Evolutionary conservation across 306 rosid genomes (phyloP), one percentile per base, ranked within the genome.

Genomic region (Psophocarpus tetragonolobus): DNA sequence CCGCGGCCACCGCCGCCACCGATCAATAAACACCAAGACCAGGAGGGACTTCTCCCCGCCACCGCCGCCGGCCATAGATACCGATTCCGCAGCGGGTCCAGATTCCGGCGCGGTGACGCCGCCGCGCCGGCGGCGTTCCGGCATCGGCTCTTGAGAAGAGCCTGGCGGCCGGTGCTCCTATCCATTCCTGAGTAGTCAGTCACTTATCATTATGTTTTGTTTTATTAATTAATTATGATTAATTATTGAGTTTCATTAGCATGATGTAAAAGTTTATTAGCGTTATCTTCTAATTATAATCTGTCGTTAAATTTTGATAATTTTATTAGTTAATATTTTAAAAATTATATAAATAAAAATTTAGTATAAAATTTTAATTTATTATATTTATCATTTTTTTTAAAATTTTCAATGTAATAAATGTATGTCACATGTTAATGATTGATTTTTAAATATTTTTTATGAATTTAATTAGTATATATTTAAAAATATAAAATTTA

Each of bases 151-250:
- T 87, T 90, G 68, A 87, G 90, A 81, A 80, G 96, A 74, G 90
- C 90, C 71, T 92, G 97, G 96, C 91, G 94, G 54, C 97, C 96
- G 5, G 86, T 90, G 60, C 94, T 92, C 29, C 90, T 90, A 64
- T 42, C 92, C 35, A 90, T 92, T 68, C 97, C 97, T 14, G 97
- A 92, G 89, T 88, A 80, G 79, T 36, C 33, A 38, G 56, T 27
- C 17, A 0, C 44, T 32, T 30, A 24, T 10, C 4, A 4, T 41
- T 41, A 41, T 12, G 3, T 39, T 21, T 38, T 21, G 27, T 1
- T 12, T 39, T 12, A 39, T 9, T 18, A 8, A 32, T 63, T 33
- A n/a, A n/a, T n/a, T n/a, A n/a, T n/a, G n/a, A 39, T 35, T 23
- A 13, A 14, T 14, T 69, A 11, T 32, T 18, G 12, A n/a, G n/a